Base-by-base conservation (phyloP, 148 eudicot genomes). In the Talinum fruticosum region DNA sequence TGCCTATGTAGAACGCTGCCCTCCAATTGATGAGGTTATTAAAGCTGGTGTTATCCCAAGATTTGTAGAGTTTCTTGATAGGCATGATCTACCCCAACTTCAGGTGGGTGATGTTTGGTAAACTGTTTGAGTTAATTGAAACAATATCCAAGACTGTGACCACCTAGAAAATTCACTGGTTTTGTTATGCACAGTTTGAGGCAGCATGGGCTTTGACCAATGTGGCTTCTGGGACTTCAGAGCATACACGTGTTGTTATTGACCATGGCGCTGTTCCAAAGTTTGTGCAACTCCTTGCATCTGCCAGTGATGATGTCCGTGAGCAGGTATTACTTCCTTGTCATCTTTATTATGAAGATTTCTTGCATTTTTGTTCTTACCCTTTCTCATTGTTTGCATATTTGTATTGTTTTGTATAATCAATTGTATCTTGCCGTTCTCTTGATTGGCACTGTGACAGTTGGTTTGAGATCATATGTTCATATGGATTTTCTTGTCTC, bases 161-260 rank as follows among this genome's bases (percentile, higher is more conserved):
- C 41, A 26, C 32, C 18, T 32, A 36, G 34, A 15, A 26, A 61
- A 19, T 54, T 53, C 64, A 54, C 72, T 78, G 41, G 69, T 66
- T 72, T 26, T 66, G 54, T 61, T 77, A 8, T 76, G 54, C 72
- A 45, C 78, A 93, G 98, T 93, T 91, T 84, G 98, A 93, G 88
- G 98, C 98, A 77, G 98, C 98, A 44, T 93, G 98, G 98, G 98
- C 97, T 74, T 81, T 93, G 83, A 93, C 96, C 67, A 93, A 93
- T 89, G 91, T 93, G 80, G 97, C 97, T 81, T 93, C 97, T 77
- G 98, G 98, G 80, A 93, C 98, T 74, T 91, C 98, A 21, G 98
- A 93, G 81, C 94, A 93, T 84, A 93, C 98, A 49, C 84, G 89
- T 82, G 90, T 87, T 73, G 98, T 93, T 41, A 91, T 93, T 87